Evolutionary conservation across 768 basidiomycete species (phyloP).

Genomic region (Mycena haematopus): DNA sequence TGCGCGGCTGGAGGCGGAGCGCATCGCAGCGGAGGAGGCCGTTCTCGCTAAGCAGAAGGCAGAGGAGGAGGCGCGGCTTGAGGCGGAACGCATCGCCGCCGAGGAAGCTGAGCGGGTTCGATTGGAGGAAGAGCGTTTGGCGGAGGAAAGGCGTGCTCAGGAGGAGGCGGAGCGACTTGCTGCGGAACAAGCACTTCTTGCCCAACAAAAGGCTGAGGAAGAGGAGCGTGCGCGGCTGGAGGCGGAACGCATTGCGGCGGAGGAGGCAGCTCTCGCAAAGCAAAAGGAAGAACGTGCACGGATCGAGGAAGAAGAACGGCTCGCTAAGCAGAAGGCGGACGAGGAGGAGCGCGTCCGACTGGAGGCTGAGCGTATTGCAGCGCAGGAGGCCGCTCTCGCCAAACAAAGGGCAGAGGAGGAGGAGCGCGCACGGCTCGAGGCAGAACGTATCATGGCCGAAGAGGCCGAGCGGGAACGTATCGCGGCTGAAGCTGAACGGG

Average conservation of each 20-base stretch:
- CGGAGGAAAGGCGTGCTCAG: neutral
- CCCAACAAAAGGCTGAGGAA: no score
- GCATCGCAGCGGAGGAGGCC: neutral
- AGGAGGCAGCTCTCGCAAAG: neutral
- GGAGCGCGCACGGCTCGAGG: neutral
- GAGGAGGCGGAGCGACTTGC: neutral
- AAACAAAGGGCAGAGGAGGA: neutral
- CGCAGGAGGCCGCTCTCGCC: neutral
- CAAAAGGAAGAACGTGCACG: no score
- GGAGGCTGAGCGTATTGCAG: neutral
- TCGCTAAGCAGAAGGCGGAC: no score
- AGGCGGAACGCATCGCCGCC: neutral
- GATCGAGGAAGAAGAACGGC: neutral
- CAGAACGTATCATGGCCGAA: neutral
- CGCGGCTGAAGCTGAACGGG: neutral
- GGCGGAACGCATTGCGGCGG: neutral
- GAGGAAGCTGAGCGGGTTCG: neutral
- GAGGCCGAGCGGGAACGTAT: neutral
- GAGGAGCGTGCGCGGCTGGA: neutral
- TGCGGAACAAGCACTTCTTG: neutral
- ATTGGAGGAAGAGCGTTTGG: neutral
- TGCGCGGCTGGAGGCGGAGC: neutral
- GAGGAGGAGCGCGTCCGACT: neutral
- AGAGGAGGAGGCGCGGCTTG: neutral
- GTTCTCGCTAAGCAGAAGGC: neutral